Percentiles rank a stretch among this genome's conserved stretches.
Conservation (phyloP, 2,329 filamentous ascomycete genomes). For the Ceratocystis ficicola region DNA sequence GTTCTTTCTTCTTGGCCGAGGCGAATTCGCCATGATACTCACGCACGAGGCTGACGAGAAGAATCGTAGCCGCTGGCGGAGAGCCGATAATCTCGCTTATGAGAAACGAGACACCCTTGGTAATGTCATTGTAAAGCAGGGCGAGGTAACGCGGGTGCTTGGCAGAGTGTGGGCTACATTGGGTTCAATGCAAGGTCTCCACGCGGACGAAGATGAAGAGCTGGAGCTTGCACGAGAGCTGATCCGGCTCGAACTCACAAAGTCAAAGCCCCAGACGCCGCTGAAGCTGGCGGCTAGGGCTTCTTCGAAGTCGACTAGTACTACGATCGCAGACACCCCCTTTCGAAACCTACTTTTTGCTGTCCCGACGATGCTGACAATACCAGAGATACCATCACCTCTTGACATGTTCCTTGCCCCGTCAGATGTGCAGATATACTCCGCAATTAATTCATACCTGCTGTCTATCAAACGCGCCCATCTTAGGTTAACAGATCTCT, state of each 20-base stretch:
- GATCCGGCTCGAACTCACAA: constrained; percentile 53
- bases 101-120: constrained; percentile 48
- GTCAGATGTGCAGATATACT: constrained; percentile 66
- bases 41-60: constrained; percentile 75
- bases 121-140: constrained; percentile 62
- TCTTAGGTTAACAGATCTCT: constrained; percentile 69
- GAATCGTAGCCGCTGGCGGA: constrained; percentile 59
- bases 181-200: constrained; percentile 56
- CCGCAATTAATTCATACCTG: constrained; percentile 76
- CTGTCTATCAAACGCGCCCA: constrained; percentile 76
- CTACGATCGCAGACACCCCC: constrained; percentile 31
- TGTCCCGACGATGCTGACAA: constrained; percentile 43
- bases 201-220: constrained; percentile 67
- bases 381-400: constrained; percentile 63
- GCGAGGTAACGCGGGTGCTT: constrained; percentile 68
- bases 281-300: constrained; percentile 26
- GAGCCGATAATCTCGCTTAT: constrained; percentile 46
- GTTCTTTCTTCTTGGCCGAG: constrained; percentile 75
- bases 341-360: constrained; percentile 71
- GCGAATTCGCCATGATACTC: constrained; percentile 81
- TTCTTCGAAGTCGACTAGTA: constrained; percentile 26
- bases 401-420: constrained; percentile 75
- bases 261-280: constrained; percentile 33
- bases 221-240: constrained; percentile 72
- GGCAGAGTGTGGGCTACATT: constrained; percentile 68